Evolutionary conservation across 2,329 filamentous ascomycete species (phyloP), one percentile per base, ranked within the genome.

Genomic region (Scedosporium aurantiacum): DNA sequence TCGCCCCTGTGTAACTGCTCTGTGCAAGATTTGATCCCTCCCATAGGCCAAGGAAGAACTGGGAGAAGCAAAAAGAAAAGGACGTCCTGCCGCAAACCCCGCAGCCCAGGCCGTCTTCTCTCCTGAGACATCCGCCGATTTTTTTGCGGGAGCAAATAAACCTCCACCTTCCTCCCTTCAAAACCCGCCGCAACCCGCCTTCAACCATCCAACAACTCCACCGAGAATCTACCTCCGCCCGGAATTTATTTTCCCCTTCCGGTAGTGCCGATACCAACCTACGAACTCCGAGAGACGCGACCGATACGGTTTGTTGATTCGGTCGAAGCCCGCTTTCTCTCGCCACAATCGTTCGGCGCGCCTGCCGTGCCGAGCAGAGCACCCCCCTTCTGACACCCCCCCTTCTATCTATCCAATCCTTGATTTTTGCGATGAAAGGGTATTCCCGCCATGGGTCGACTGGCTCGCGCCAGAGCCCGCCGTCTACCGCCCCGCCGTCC

Each of bases 141-240:
- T 52, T 50, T 37, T 52, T 47, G 14, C 41, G 18, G 28, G 21
- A 32, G n/a, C 57, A 45, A 14, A 32, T 40, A 32, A 32, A 32
- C 55, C 55, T 40, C 55, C 55, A 25, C 23, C 43, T 52, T 32
- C 60, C 62, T 60, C 62, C 63, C 61, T 62, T 55, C 61, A 54
- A 52, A 57, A 65, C 61, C 63, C 62, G 63, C 59, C 58, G 45
- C 63, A 62, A 65, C 61, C 63, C 62, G 61, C 37, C 58, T 60
- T 60, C 58, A 60, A 23, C 58, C 58, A 60, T 60, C 57, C 3
- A 37, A n/a, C 60, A 45, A 37, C 55, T 41, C 60, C 23, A 47
- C 32, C 47, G 43, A 37, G 32, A 23, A 21, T 25, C 60, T 28
- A 57, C 60, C 32, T 18, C 41, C 23, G 23, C 25, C 16, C 50